These are phyloP conservation scores for Thuidium tamariscinum DNA, from an alignment of 225 moss, liverwort and hornwort species.

Conservation along the genomic window DNA sequence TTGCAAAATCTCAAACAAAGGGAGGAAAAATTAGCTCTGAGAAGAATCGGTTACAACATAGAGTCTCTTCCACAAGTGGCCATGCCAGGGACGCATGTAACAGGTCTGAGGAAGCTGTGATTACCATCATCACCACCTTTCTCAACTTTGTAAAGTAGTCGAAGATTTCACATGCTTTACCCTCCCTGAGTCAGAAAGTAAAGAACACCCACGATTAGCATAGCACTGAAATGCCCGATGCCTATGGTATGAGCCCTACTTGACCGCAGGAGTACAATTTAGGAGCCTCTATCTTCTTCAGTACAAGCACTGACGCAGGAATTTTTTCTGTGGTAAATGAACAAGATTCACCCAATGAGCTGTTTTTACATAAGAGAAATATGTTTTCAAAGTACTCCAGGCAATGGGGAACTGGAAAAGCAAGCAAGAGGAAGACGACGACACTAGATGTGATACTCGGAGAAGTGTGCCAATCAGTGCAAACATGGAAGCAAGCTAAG, in stretches of 20 bases:
- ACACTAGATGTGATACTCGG: neutral
- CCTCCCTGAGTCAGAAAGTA: neutral
- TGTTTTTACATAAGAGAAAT: neutral
- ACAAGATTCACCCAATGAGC: neutral
- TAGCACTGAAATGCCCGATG: neutral
- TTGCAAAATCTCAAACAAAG: neutral
- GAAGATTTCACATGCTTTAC: neutral
- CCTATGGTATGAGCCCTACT: neutral
- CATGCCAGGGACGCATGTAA: too few relatives aligned
- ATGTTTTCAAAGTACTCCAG: neutral
- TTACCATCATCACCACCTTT: neutral
- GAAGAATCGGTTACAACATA: neutral
- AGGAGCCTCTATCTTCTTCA: neutral
- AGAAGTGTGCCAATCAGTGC: neutral
- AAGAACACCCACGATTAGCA: neutral
- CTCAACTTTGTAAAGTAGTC: neutral
- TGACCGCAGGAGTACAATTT: neutral
- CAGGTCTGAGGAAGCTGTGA: neutral
- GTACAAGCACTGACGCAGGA: neutral
- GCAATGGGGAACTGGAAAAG: neutral
- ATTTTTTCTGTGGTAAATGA: neutral
- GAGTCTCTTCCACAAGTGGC: neutral
- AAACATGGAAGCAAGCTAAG: neutral
- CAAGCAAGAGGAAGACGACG: neutral
- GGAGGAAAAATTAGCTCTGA: neutral